phyloP scores from a whole-genome alignment of 345 rosid species.

The Syzygium aqueum region DNA sequence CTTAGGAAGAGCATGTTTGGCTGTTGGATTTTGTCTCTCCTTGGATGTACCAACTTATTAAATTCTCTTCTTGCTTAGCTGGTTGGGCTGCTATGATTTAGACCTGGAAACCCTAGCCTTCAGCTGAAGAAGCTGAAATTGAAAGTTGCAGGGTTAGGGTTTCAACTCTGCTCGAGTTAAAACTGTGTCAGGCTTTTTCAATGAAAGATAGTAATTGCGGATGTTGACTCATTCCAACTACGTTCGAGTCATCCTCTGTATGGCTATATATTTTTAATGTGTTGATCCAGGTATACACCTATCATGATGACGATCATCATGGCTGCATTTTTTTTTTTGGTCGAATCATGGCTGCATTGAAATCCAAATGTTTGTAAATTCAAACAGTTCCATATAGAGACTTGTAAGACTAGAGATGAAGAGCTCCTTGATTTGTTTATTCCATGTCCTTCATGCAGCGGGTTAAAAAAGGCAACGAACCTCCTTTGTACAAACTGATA shows the following conservation, averaged over 20 bases:
- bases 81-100: background rate
- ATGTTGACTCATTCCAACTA: conserved; percentile 17
- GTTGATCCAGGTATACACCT: background rate
- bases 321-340: too few species aligned
- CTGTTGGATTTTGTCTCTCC: background rate
- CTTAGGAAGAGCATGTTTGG: background rate
- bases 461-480: background rate
- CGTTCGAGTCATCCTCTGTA: background rate
- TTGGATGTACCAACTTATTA: background rate
- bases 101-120: conserved; percentile 16
- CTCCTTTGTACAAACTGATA: background rate
- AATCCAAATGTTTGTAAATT: background rate
- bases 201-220: conserved; percentile 10
- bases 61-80: background rate
- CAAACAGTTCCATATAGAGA: background rate
- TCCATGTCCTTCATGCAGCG: background rate
- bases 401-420: background rate
- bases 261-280: background rate
- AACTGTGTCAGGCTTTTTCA: conserved; percentile 15
- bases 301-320: background rate
- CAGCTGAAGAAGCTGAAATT: background rate
- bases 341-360: background rate
- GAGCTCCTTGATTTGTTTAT: background rate
- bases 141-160: conserved; percentile 16
- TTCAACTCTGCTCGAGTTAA: background rate